These are phyloP conservation scores for Dioscorea dumetorum DNA, from an alignment of 106 monocot genomes.

Conservation along the genomic window DNA sequence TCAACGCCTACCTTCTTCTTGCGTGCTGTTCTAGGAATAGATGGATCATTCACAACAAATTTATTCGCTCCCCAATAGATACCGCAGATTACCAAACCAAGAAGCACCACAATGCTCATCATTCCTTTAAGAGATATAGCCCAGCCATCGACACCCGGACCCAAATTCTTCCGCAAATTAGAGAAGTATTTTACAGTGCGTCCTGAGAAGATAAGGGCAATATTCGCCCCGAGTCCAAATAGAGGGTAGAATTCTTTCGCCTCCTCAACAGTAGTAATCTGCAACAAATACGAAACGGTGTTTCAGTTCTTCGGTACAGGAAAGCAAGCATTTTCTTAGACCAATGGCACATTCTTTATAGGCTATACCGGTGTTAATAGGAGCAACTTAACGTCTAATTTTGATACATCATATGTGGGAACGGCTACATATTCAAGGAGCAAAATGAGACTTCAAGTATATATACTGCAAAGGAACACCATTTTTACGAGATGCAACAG, in stretches of 20 bases:
- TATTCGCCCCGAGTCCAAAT: conserved; percentile 92
- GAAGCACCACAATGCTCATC: conserved; percentile 93
- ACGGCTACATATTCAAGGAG: too few species aligned
- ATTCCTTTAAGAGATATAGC: conserved; percentile 89
- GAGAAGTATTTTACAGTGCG: conserved; percentile 97
- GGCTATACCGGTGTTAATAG: too few species aligned
- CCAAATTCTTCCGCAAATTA: conserved; percentile 80
- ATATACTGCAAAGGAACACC: too few species aligned
- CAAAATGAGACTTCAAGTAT: too few species aligned
- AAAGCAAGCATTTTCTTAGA: too few species aligned
- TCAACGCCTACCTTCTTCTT: conserved; percentile 46
- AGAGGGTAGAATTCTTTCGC: conserved; percentile 97
- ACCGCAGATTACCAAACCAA: conserved; percentile 57
- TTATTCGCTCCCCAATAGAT: conserved; percentile 91
- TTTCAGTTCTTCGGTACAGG: background rate
- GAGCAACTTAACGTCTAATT: too few species aligned
- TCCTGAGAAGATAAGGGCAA: conserved; percentile 92
- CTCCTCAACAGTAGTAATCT: conserved; percentile 98
- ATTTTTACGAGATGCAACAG: too few species aligned
- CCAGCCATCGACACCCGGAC: conserved; percentile 97
- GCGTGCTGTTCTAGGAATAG: conserved; percentile 56
- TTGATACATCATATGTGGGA: too few species aligned
- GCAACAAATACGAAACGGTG: conserved; percentile 13
- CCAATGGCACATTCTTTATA: too few species aligned
- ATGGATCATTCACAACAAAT: conserved; percentile 82